A percentile compares a stretch with the other conserved stretches of the same genome.
Evolutionary conservation across 148 eudicot species (phyloP).

Genomic region (Diospyros lotus): DNA sequence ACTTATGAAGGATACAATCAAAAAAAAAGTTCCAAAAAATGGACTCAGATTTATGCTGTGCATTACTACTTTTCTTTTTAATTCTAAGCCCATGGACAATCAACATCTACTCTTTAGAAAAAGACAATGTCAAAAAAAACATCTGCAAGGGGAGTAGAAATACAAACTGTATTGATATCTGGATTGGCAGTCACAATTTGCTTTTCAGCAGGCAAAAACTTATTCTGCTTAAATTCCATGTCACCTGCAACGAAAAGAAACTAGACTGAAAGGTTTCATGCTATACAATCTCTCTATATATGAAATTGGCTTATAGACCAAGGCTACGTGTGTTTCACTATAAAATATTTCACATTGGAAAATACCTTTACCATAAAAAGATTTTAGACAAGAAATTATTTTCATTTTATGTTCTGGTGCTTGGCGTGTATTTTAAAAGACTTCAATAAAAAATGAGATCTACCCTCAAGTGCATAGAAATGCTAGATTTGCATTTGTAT

Average conservation of each 20-base stretch:
- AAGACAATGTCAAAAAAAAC: background rate
- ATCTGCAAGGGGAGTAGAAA: background rate
- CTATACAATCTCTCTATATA: too few relatives aligned
- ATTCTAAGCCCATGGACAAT: background rate
- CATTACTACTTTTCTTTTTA: background rate
- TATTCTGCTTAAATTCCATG: conserved; percentile 98
- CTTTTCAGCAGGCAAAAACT: conserved; percentile 84
- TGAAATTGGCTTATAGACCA: too few relatives aligned
- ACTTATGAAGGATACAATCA: background rate
- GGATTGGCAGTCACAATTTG: conserved; percentile 95
- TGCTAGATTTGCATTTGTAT: too few relatives aligned
- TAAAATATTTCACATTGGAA: too few relatives aligned
- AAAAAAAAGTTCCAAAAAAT: background rate
- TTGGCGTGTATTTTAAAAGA: too few relatives aligned
- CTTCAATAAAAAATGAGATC: too few relatives aligned
- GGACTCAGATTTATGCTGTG: background rate
- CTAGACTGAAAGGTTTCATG: background rate
- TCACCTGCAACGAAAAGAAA: conserved; percentile 12
- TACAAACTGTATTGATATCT: conserved; percentile 72
- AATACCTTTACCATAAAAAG: too few relatives aligned
- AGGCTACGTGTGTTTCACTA: too few relatives aligned
- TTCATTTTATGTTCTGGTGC: too few relatives aligned
- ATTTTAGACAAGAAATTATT: too few relatives aligned
- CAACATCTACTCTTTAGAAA: background rate
- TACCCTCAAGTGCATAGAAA: too few relatives aligned